Evolutionary conservation across 371 early-diverging fungal species (phyloP), one percentile per base, ranked within the genome.

Genomic region (Saksenaea vasiformis): DNA sequence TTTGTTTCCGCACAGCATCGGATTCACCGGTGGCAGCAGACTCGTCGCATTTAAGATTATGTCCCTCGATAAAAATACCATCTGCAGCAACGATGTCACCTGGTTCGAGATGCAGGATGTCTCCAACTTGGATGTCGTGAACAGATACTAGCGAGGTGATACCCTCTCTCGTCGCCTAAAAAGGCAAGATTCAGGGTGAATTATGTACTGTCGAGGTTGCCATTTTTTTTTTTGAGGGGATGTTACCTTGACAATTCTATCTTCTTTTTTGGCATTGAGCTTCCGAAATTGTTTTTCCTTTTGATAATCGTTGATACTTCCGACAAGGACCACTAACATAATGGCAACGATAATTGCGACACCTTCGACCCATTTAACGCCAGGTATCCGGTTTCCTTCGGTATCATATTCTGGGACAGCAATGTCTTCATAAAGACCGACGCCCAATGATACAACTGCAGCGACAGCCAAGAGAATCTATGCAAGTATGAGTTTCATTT

Each of bases 31-130:
- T 96, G 14, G 94, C 91, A 34, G 93, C 89, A 31, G 91, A 91
- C 72, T 97, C 97, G 73, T 97, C 97, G 72, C 92, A 91, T 19
- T 80, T 85, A 53, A 97, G 77, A 76, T 94, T 92, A 66, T 91
- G 91, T 19, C 94, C 94, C 60, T 81, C 80, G 51, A 95, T 80
- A 61, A 90, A 86, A 53, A 98, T 81, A 70, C 95, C 94, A 76
- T 98, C 98, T 3, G 89, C 95, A 2, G 91, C 79, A 35, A 97
- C 82, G 44, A 97, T 90, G 72, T 97, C 98, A 57, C 98, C 98
- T 19, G 95, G 93, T 72, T 98, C 96, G 22, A 98, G 78, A 61
- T 90, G 73, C 56, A 97, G 68, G 36, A 98, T 83, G 70, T 98
- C 97, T 34, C 97, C 96, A 10, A 98, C 92, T 67, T 90, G 86